These are phyloP conservation scores for Cryptosporidium ryanae DNA, from an alignment of 169 alveolate genomes.

Conservation along the genomic window DNA sequence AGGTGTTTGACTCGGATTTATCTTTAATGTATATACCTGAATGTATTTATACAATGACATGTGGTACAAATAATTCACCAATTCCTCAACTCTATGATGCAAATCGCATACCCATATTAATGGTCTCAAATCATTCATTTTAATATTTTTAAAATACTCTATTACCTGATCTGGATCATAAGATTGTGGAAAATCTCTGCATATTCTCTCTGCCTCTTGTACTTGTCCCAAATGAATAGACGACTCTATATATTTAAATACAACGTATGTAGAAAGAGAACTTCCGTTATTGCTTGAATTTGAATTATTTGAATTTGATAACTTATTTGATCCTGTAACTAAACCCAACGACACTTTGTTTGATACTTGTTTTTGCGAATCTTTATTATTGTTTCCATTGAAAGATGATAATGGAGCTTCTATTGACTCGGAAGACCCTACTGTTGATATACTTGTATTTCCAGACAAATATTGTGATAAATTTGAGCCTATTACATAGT, in stretches of 20 bases:
- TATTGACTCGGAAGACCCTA: constrained; percentile 28
- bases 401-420: neutral
- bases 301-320: constrained; percentile 84
- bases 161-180: constrained; percentile 97
- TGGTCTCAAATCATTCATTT: constrained; percentile 97
- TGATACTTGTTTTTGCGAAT: constrained; percentile 66
- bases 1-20: constrained; percentile 96
- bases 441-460: neutral
- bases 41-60: constrained; percentile 95
- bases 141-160: constrained; percentile 95
- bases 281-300: constrained; percentile 81
- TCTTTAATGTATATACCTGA: constrained; percentile 96
- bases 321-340: constrained; percentile 78
- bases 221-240: constrained; percentile 95
- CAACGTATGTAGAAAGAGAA: constrained; percentile 64
- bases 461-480: constrained; percentile 48
- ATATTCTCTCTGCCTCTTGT: constrained; percentile 96
- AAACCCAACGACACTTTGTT: constrained; percentile 54
- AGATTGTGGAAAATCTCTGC: constrained; percentile 91
- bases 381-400: constrained; percentile 75
- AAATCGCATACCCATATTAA: constrained; percentile 98
- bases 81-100: constrained; percentile 97
- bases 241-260: constrained; percentile 96
- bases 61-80: constrained; percentile 96
- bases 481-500: constrained; percentile 61